Percentiles rank a stretch among this genome's conserved stretches.
Evolutionary conservation across 2,329 filamentous ascomycete genomes (phyloP).

Genomic region (Aspergillaceae sp.): DNA sequence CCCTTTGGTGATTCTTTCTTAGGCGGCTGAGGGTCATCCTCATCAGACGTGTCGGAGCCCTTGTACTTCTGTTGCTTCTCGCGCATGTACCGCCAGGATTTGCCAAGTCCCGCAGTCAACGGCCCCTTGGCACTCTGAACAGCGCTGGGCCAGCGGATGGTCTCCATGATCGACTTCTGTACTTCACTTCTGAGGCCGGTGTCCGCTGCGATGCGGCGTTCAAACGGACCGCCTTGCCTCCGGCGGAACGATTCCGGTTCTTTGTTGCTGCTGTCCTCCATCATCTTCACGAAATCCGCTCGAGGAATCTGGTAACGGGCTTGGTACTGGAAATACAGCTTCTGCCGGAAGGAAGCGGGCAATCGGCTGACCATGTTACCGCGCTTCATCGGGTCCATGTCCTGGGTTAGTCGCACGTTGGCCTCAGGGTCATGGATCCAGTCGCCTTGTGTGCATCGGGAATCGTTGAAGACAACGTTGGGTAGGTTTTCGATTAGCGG

Average conservation of each 20-base stretch:
- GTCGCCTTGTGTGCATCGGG: slow-evolving; percentile 47
- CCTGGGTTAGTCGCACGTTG: slow-evolving; percentile 66
- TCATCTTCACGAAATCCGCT: slow-evolving; percentile 75
- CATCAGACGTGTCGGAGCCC: slow-evolving; percentile 21
- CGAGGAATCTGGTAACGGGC: slow-evolving; percentile 79
- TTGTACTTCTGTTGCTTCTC: slow-evolving; percentile 68
- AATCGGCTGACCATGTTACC: slow-evolving; percentile 95
- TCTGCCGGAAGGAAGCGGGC: slow-evolving; percentile 75
- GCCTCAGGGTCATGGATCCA: slow-evolving; percentile 57
- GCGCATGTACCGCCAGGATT: slow-evolving; percentile 64
- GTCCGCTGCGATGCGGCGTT: slow-evolving; percentile 69
- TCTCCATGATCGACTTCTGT: slow-evolving; percentile 69
- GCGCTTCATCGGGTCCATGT: slow-evolving; percentile 84
- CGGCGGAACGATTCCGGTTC: slow-evolving; percentile 58
- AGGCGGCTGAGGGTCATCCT: neutral
- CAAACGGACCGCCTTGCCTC: slow-evolving; percentile 74
- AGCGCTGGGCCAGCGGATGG: slow-evolving; percentile 85
- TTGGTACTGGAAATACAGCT: slow-evolving; percentile 91
- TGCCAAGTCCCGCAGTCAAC: slow-evolving; percentile 64
- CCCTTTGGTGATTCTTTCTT: slow-evolving; percentile 10
- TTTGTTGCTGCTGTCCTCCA: slow-evolving; percentile 64
- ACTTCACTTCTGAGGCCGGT: slow-evolving; percentile 63
- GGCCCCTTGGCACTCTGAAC: slow-evolving; percentile 78
- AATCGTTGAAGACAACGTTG: slow-evolving; percentile 70
- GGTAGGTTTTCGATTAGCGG: slow-evolving; percentile 84